Evolutionary conservation across 1,284 basidiomycete genomes (phyloP).

Genomic region (Microbotryum saponariae): DNA sequence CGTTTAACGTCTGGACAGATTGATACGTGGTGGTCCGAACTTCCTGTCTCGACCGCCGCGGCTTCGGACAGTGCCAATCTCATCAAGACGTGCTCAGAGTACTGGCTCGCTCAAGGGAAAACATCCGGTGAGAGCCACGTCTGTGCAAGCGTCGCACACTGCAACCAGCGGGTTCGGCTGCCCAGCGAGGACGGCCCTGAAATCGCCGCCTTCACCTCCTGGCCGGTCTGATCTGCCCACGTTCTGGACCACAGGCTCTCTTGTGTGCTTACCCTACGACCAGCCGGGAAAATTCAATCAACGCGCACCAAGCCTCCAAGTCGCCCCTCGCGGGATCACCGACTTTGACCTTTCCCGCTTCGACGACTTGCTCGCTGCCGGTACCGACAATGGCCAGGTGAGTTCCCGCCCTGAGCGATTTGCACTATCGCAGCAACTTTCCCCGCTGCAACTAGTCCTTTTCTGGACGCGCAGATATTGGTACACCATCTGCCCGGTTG

Average conservation of each 20-base stretch:
- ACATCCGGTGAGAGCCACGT: slow-evolving; percentile 9
- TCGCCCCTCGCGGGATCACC: slow-evolving; percentile 23
- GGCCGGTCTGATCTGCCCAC: neutral
- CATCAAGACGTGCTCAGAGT: slow-evolving; percentile 19
- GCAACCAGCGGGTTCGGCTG: neutral
- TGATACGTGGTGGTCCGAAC: slow-evolving; percentile 32
- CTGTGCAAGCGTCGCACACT: too few relatives aligned
- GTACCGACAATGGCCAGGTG: slow-evolving; percentile 29
- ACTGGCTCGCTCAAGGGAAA: slow-evolving; percentile 27
- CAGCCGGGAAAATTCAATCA: slow-evolving; percentile 32
- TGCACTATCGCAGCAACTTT: neutral
- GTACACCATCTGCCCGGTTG: slow-evolving; percentile 14
- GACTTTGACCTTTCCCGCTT: slow-evolving; percentile 31
- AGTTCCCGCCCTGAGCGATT: neutral
- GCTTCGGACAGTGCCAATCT: slow-evolving; percentile 22
- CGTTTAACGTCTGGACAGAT: slow-evolving; percentile 10
- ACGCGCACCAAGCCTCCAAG: slow-evolving; percentile 21
- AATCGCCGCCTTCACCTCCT: neutral
- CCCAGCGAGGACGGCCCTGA: neutral
- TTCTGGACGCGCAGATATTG: slow-evolving; percentile 1
- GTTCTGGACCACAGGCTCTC: slow-evolving; percentile 21
- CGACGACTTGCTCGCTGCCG: slow-evolving; percentile 31
- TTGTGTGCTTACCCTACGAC: slow-evolving; percentile 31
- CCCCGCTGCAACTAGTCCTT: neutral
- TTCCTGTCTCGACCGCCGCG: slow-evolving; percentile 19